Conservation (phyloP, 345 rosid species). For the Punica granatum region DNA sequence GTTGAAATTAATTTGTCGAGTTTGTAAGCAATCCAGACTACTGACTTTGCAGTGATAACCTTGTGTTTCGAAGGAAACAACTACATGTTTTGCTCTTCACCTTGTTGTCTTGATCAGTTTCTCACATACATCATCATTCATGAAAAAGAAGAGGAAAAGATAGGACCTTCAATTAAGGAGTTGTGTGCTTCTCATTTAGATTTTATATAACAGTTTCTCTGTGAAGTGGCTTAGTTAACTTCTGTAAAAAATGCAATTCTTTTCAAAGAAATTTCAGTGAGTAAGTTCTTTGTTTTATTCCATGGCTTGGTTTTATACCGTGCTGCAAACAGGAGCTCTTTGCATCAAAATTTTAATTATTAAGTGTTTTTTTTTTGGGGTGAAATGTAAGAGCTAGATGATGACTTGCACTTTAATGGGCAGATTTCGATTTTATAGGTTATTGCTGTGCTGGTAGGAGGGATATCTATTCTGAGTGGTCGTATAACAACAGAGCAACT, state of each 20-base stretch:
- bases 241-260: background rate
- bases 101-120: background rate
- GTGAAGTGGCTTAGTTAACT: background rate
- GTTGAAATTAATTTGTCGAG: background rate
- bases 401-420: background rate
- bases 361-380: background rate
- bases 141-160: background rate
- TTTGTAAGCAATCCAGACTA: background rate
- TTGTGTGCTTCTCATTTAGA: background rate
- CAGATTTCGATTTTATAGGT: conserved; percentile 38
- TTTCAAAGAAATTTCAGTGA: background rate
- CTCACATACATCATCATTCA: background rate
- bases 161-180: background rate
- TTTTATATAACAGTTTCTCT: background rate
- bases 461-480: conserved; percentile 79
- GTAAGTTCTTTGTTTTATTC: background rate
- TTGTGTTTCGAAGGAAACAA: background rate
- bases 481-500: conserved; percentile 88
- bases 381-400: background rate
- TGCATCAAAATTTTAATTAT: background rate
- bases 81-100: too few species aligned
- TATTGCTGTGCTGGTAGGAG: conserved; percentile 85
- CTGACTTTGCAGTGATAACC: background rate
- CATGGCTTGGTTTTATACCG: background rate
- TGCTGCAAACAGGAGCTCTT: background rate